Evolutionary conservation across 352 stramenopile species (phyloP).

Genomic region (Pythium apleroticum): DNA sequence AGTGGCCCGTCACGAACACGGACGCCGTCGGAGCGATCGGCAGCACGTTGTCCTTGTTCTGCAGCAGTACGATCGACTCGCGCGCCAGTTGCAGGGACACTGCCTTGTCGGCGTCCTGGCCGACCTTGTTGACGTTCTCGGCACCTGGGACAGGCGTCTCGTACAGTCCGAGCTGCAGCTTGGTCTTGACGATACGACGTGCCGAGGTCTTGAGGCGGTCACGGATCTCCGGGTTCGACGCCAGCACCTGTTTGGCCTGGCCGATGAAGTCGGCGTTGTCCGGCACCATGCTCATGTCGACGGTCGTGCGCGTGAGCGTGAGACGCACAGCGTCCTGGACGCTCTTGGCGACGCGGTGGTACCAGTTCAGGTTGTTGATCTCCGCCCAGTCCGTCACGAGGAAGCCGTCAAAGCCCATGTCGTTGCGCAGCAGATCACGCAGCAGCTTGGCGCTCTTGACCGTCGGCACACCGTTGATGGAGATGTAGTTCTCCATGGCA

Average conservation of each 20-base stretch:
- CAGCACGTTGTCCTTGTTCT: constrained; percentile 74
- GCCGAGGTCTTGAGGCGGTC: constrained; percentile 25
- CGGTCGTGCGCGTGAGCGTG: constrained; percentile 53
- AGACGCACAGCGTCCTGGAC: constrained; percentile 39
- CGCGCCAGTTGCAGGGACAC: constrained; percentile 25
- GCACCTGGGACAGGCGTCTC: constrained; percentile 24
- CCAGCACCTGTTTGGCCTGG: constrained; percentile 27
- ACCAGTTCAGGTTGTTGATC: constrained; percentile 68
- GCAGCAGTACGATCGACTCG: constrained; percentile 70
- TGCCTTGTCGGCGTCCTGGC: constrained; percentile 16
- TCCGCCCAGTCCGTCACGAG: constrained; percentile 83
- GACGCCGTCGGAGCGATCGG: constrained; percentile 35
- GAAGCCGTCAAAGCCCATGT: constrained; percentile 71
- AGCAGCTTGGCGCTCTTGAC: constrained; percentile 76
- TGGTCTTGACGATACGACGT: constrained; percentile 26
- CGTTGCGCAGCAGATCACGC: constrained; percentile 39
- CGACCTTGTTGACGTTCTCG: constrained; percentile 32
- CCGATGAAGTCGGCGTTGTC: constrained; percentile 34
- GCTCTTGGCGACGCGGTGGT: constrained; percentile 48
- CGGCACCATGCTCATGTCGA: constrained; percentile 86
- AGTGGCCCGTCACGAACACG: constrained; percentile 73
- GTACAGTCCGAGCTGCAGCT: constrained; percentile 31
- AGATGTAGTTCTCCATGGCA: constrained; percentile 94
- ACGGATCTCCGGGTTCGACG: constrained; percentile 24
- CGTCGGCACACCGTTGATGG: constrained; percentile 90